Evolutionary conservation across 2,329 filamentous ascomycete species (phyloP), one percentile per base, ranked within the genome.

Genomic region (Neophaeococcomyces aloes): DNA sequence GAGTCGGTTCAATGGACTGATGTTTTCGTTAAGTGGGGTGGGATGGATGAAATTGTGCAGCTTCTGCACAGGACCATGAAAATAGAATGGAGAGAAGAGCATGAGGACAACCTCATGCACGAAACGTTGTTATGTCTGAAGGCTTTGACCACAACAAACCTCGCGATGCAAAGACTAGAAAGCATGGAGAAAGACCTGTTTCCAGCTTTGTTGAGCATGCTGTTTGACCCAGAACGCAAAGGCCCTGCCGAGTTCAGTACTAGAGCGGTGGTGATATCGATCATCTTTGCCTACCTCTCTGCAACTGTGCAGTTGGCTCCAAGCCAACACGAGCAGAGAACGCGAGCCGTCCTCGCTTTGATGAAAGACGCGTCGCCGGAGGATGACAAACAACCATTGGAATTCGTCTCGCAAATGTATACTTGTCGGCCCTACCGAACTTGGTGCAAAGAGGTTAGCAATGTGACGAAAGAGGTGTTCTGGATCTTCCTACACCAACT

Each of bases 401-500:
- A 79, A 2, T 96, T 96, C 60, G 87, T 96, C 36, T 68, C 89
- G 17, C 84, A 88, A 48, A 96, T 96, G 79, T 82, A 84, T 54
- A 79, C 81, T 29, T 78, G 86, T 38, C 77, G 89, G 0, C 89
- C 89, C 1, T 98, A 95, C 62, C 83, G 86, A 27, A 76, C 94
- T 2, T 98, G 89, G 89, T 86, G 82, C 65, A 91, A 88, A 62
- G 91, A 98, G 65, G 79, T 89, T 14, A 81, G 81, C 47, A 88
- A 84, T 56, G 89, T 96, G 37, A 94, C 88, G 32, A 95, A 95
- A 63, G 89, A 98, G 62, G 89, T 96, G 21, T 98, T 98, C 61
- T 98, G 89, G 89, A 96, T 96, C 60, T 98, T 96, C 67, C 72
- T 96, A 42, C 89, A 96, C 64, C 84, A 94, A 54, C 71, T 94